These are phyloP conservation scores for Irpex sp. DNA, from an alignment of 1,284 basidiomycete genomes.

Conservation along the genomic window DNA sequence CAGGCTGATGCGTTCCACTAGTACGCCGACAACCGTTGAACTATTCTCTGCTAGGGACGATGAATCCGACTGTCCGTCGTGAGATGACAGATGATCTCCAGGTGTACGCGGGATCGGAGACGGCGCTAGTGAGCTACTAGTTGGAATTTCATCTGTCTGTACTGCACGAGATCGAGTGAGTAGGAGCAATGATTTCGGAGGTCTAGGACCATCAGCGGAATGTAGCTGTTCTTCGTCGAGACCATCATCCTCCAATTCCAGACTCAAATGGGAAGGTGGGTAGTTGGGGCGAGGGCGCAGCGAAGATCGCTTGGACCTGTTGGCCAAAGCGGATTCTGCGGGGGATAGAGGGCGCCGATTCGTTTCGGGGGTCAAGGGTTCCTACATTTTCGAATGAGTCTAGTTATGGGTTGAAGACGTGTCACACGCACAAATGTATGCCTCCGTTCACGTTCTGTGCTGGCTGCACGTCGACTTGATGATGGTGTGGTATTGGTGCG, in stretches of 20 bases:
- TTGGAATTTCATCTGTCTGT: constrained; percentile 60
- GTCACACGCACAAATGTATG: constrained; percentile 37
- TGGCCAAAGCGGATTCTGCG: constrained; percentile 40
- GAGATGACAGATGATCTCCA: constrained; percentile 41
- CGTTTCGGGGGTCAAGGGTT: constrained; percentile 62
- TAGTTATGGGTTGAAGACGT: background rate
- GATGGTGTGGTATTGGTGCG: constrained; percentile 12
- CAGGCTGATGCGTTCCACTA: constrained; percentile 71
- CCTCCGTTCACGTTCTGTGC: constrained; percentile 24
- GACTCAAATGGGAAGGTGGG: constrained; percentile 38
- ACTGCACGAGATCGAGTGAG: constrained; percentile 65
- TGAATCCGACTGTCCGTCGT: constrained; percentile 62
- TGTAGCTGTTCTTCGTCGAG: constrained; percentile 29
- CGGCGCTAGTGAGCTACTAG: constrained; percentile 27
- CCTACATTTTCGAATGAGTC: constrained; percentile 30
- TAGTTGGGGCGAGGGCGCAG: constrained; percentile 35
- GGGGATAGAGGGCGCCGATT: constrained; percentile 54
- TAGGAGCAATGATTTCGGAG: constrained; percentile 49
- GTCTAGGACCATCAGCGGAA: constrained; percentile 38
- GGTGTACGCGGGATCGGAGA: constrained; percentile 35
- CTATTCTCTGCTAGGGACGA: constrained; percentile 59
- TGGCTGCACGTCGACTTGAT: constrained; percentile 23
- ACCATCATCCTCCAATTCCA: constrained; percentile 46
- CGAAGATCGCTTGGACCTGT: constrained; percentile 40
- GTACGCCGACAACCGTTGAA: constrained; percentile 49